Base-by-base conservation (phyloP, 768 basidiomycete genomes). In the Auricularia cornea region DNA sequence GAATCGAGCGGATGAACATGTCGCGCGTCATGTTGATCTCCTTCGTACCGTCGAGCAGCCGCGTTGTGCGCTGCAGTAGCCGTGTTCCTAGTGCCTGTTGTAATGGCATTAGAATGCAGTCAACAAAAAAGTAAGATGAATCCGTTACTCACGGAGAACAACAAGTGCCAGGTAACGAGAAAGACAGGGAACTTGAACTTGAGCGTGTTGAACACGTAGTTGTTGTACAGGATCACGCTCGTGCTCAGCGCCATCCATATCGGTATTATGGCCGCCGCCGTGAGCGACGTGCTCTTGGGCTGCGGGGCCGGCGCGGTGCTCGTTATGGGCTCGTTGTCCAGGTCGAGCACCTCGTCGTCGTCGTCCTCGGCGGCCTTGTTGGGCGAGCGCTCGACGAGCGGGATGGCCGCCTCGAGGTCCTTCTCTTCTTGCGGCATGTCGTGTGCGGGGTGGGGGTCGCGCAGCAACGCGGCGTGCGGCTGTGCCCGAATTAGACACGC, bases 211-310 rank as follows among this genome's bases (percentile, higher is more conserved):
- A 91, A 93, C 68, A 92, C 76, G 72, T 87, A 87, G 74, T 94
- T 96, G 83, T 97, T 97, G 84, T 98, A 97, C 64, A 97, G 86
- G 77, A 98, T 98, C 72, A 98, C 95, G 8, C 85, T 73, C 29
- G 93, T 92, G 67, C 87, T 90, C 68, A 96, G 87, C 23, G 84
- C 77, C 70, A 97, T 98, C 96, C 96, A 98, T 62, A 96, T 78
- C 30, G 92, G 94, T 63, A 97, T 92, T 70, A 94, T 90, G 62
- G 81, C 76, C 0, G 85, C 71, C 1, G 89, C 81, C 14, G 89
- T 82, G 31, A 90, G 74, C 70, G 38, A 31, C 8, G 60, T n/a
- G n/a, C n/a, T n/a, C n/a, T n/a, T n/a, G n/a, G n/a, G 51, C 23
- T 51, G 20, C 48, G 66, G 64, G 57, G 65, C 61, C 41, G 62